Percentiles rank a stretch among this genome's conserved stretches.
phyloP scores from a whole-genome alignment of 805 yeast species.

The Metschnikowia cubensis region DNA sequence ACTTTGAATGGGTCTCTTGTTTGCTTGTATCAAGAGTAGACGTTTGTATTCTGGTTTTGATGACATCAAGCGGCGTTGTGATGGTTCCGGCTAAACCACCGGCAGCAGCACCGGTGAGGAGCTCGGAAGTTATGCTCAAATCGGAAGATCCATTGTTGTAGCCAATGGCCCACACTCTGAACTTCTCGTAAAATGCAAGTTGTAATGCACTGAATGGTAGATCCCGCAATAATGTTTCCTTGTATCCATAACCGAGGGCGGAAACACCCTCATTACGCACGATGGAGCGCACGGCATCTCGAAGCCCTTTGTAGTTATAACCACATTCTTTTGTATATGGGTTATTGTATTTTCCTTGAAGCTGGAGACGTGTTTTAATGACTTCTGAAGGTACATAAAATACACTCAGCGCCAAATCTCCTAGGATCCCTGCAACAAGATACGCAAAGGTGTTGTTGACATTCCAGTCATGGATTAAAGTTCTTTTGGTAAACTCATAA shows the following conservation, averaged over 20 bases:
- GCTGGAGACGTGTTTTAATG: conserved; percentile 84
- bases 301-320: conserved; percentile 75
- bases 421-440: conserved; percentile 84
- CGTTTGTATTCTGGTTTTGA: conserved; percentile 91
- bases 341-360: conserved; percentile 86
- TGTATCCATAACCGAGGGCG: conserved; percentile 85
- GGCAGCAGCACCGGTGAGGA: conserved; percentile 90
- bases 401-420: conserved; percentile 84
- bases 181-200: conserved; percentile 89
- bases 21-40: conserved; percentile 42
- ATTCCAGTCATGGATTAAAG: conserved; percentile 56
- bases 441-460: conserved; percentile 78
- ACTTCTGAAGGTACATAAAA: conserved; percentile 96
- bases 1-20: not conserved
- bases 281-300: conserved; percentile 67
- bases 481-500: conserved; percentile 77
- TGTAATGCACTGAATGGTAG: conserved; percentile 95
- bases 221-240: conserved; percentile 89
- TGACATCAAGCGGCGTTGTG: conserved; percentile 89
- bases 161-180: conserved; percentile 56
- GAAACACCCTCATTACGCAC: conserved; percentile 64
- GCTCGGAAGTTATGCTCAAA: conserved; percentile 57
- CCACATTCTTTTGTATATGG: conserved; percentile 68
- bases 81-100: conserved; percentile 88
- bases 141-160: conserved; percentile 34